These are phyloP conservation scores for Arctium lappa DNA, from an alignment of 129 eudicot species.

Conservation along the genomic window DNA sequence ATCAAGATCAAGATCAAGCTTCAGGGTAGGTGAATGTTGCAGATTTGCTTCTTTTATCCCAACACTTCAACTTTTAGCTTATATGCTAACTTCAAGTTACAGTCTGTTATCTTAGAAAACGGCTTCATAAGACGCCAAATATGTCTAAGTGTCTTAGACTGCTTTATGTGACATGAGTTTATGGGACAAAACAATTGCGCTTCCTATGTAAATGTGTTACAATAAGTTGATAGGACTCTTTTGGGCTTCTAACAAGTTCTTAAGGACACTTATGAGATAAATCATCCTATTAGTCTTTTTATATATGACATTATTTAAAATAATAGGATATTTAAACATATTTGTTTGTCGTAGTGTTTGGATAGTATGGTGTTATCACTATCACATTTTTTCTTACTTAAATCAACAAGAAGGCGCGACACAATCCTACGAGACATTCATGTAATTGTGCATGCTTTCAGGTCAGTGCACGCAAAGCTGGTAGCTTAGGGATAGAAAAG, in stretches of 20 bases:
- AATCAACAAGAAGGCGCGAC: not conserved
- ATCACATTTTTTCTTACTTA: not conserved
- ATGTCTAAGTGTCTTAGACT: not conserved
- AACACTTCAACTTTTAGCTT: not conserved
- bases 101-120: not conserved
- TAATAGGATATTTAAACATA: not conserved
- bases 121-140: not conserved
- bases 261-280: not conserved
- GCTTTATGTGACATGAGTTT: not conserved
- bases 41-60: not conserved
- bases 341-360: not conserved
- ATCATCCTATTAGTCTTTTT: not conserved
- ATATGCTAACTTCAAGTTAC: not conserved
- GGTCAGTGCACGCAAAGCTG: constrained; percentile 63
- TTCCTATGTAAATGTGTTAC: not conserved
- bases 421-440: not conserved
- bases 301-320: no score
- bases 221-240: not conserved
- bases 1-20: constrained; percentile 53
- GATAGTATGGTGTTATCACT: not conserved
- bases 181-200: not conserved
- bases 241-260: not conserved
- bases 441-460: constrained; percentile 20
- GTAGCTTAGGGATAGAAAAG: constrained; percentile 65
- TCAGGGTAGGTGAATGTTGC: constrained; percentile 32